Percentiles rank a stretch among this genome's conserved stretches.
Evolutionary conservation across 2,329 filamentous ascomycete species (phyloP).

Genomic region (Monilinia fructicola): DNA sequence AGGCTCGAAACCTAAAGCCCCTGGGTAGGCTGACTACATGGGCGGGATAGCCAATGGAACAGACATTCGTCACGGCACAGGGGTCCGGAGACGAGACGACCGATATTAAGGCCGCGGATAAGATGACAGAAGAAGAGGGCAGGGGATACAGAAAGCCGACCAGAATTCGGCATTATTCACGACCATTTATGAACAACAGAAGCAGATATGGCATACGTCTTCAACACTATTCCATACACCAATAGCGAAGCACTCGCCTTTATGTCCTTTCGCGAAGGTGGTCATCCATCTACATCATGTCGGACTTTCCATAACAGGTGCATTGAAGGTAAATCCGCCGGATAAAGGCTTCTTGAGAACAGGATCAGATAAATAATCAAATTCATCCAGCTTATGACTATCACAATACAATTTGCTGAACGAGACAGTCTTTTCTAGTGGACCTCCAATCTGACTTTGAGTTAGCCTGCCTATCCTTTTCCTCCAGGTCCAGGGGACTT

Average conservation of each 20-base stretch:
- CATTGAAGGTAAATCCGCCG: background rate
- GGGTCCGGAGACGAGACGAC: background rate
- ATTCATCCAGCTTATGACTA: background rate
- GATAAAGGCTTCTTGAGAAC: constrained; percentile 1
- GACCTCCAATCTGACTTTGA: constrained; percentile 11
- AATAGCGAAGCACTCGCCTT: background rate
- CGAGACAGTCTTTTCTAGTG: background rate
- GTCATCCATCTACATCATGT: background rate
- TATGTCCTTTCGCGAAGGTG: background rate
- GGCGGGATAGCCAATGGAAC: constrained; percentile 11
- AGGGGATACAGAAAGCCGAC: background rate
- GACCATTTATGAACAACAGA: background rate
- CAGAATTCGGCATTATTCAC: background rate
- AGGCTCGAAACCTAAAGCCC: constrained; percentile 33
- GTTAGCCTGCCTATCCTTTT: background rate
- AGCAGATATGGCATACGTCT: background rate
- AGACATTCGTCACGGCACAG: constrained; percentile 5
- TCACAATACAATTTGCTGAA: constrained; percentile 3
- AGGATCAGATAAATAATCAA: constrained; percentile 8
- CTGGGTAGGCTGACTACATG: constrained; percentile 17
- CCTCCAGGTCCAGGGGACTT: background rate
- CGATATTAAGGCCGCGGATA: background rate
- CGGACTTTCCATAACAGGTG: background rate
- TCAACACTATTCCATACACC: background rate
- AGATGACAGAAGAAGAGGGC: background rate